Evolutionary conservation across 78 protist species (phyloP).

Genomic region (Paratrimastix pyriformis): DNA sequence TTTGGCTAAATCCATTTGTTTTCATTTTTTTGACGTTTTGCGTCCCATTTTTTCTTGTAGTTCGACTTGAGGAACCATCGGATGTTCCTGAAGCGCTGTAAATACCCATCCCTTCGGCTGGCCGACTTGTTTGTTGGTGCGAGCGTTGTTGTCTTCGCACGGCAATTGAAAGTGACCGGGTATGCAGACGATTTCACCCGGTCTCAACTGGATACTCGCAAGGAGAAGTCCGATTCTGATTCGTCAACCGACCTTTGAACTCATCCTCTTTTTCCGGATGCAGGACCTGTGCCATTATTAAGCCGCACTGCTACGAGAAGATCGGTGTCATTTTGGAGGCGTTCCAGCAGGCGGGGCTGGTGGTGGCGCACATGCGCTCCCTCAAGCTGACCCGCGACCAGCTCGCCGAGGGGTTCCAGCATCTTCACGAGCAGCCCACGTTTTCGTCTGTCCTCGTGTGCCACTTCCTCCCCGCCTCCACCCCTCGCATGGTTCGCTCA

Average conservation of each 20-base stretch:
- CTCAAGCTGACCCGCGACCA: neutral
- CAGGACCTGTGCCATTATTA: neutral
- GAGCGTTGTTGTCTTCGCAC: constrained; percentile 35
- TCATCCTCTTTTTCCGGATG: neutral
- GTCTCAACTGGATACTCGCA: too few relatives aligned
- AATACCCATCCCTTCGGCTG: constrained; percentile 20
- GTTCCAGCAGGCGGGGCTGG: neutral
- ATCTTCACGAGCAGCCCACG: neutral
- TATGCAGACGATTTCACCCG: constrained; percentile 54
- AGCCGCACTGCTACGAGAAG: neutral
- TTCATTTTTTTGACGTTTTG: neutral
- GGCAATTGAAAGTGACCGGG: constrained; percentile 38
- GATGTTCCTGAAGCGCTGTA: constrained; percentile 46
- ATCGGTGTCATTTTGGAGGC: constrained; percentile 1
- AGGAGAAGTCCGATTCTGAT: neutral
- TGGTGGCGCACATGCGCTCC: neutral
- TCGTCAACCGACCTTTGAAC: neutral
- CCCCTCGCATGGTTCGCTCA: too few relatives aligned
- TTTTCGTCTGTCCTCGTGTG: neutral
- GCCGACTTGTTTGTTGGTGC: constrained; percentile 36
- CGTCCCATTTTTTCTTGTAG: neutral
- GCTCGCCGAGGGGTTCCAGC: neutral
- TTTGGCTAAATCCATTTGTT: neutral
- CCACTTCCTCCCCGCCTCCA: neutral
- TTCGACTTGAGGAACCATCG: constrained; percentile 40